Conservation (phyloP, 2,329 filamentous ascomycete genomes). For the Exophiala bonariae region DNA sequence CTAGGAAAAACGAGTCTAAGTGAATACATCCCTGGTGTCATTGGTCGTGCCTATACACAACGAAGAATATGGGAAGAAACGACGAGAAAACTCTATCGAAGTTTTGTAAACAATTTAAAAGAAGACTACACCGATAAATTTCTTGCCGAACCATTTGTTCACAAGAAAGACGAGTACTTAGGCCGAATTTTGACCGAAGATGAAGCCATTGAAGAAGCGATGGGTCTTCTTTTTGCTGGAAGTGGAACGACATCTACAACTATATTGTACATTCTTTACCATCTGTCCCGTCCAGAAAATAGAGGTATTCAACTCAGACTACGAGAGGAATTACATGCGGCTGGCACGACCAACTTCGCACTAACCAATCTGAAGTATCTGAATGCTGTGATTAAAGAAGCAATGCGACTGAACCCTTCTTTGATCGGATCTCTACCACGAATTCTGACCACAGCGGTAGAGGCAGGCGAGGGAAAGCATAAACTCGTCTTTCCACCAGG, state of each 20-base stretch:
- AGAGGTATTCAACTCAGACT: conserved; percentile 4
- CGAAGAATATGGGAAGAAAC: conserved; percentile 4
- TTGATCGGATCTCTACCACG: conserved; percentile 24
- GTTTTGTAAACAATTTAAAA: neutral
- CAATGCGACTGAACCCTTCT: conserved; percentile 28
- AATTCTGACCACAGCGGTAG: conserved; percentile 14
- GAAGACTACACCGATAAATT: conserved; percentile 3
- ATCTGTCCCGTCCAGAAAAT: neutral
- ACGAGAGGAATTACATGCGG: conserved; percentile 3
- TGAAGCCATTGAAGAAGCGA: conserved; percentile 12
- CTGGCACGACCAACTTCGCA: neutral
- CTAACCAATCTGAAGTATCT: conserved; percentile 22
- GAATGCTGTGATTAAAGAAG: conserved; percentile 26
- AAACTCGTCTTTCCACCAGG: conserved; percentile 23
- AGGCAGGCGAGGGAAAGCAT: conserved; percentile 10
- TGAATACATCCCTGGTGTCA: conserved; percentile 1
- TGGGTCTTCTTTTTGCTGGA: conserved; percentile 11
- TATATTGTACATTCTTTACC: conserved; percentile 11
- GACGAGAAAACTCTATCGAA: conserved; percentile 1
- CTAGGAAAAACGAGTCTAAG: neutral
- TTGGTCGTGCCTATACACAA: conserved; percentile 2
- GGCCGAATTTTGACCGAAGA: conserved; percentile 8
- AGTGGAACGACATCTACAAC: conserved; percentile 15
- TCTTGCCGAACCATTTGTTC: conserved; percentile 6
- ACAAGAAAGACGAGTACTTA: conserved; percentile 8